Conservation (phyloP, 768 basidiomycete genomes). For the Leccinum barrowsii region DNA sequence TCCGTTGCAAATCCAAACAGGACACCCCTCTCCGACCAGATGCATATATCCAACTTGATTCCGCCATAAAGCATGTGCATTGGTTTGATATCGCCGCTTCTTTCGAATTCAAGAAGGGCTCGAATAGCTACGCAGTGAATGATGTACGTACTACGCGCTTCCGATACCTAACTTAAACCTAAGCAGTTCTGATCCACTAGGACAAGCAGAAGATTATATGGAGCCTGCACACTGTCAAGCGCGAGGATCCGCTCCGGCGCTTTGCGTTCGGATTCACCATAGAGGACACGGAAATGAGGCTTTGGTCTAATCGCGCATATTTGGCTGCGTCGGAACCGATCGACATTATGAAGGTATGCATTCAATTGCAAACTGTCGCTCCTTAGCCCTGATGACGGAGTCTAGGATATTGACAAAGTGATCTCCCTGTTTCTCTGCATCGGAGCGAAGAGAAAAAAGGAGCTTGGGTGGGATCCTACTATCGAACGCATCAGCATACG, state of each 20-base stretch:
- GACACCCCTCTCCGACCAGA: not conserved
- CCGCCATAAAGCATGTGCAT: not conserved
- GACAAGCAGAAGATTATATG: conserved; percentile 23
- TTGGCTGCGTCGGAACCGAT: not conserved
- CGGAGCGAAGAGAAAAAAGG: not conserved
- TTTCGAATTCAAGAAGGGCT: not conserved
- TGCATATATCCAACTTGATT: not conserved
- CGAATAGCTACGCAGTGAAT: not conserved
- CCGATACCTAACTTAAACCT: not conserved
- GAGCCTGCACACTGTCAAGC: conserved; percentile 12
- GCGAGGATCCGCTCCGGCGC: not conserved
- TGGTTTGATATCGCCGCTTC: not conserved
- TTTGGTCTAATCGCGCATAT: conserved; percentile 21
- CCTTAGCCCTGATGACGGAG: not conserved
- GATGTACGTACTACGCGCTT: not conserved
- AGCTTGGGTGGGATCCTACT: conserved; percentile 12
- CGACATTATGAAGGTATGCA: not conserved
- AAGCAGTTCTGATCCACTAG: not conserved
- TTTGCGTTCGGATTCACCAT: not conserved
- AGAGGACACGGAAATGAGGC: conserved; percentile 8
- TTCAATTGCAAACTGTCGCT: not conserved
- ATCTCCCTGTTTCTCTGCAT: not conserved
- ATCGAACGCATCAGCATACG: not conserved
- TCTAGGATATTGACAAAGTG: not conserved
- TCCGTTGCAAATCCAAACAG: not conserved